phyloP scores from a whole-genome alignment of 805 yeast species.

The Saturnispora besseyi region DNA sequence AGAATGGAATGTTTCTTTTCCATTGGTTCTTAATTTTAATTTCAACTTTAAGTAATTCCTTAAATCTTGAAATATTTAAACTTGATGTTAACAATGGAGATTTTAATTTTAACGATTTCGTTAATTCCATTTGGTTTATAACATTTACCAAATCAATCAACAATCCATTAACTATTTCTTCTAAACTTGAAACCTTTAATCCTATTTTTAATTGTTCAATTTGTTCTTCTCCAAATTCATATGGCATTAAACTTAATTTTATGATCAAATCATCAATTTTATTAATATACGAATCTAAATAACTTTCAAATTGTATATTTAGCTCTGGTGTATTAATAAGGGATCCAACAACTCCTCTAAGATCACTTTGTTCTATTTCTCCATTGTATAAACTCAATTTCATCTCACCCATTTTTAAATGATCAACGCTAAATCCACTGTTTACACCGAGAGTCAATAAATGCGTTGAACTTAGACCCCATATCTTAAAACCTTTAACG shows the following conservation, averaged over 20 bases:
- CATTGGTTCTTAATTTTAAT: not conserved
- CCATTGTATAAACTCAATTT: not conserved
- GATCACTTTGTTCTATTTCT: not conserved
- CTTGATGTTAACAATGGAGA: not conserved
- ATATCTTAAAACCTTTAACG: not conserved
- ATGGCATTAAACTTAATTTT: not conserved
- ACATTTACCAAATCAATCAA: not conserved
- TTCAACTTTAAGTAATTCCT: not conserved
- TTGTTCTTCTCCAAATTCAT: not conserved
- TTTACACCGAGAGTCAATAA: not conserved
- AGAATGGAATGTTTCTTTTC: not conserved
- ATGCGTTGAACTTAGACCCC: slow-evolving; percentile 4
- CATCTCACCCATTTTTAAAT: slow-evolving; percentile 5
- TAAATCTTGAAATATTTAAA: not conserved
- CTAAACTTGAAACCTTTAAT: not conserved
- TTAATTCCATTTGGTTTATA: not conserved
- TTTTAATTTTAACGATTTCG: not conserved
- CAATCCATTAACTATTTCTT: not conserved
- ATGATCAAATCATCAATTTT: not conserved
- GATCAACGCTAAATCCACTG: slow-evolving; percentile 2
- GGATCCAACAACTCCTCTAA: not conserved
- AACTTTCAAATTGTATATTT: not conserved
- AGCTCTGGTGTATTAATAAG: not conserved
- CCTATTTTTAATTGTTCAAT: not conserved
- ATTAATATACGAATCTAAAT: not conserved